Base-by-base conservation (phyloP, 768 basidiomycete genomes). In the Pleurotus djamor region DNA sequence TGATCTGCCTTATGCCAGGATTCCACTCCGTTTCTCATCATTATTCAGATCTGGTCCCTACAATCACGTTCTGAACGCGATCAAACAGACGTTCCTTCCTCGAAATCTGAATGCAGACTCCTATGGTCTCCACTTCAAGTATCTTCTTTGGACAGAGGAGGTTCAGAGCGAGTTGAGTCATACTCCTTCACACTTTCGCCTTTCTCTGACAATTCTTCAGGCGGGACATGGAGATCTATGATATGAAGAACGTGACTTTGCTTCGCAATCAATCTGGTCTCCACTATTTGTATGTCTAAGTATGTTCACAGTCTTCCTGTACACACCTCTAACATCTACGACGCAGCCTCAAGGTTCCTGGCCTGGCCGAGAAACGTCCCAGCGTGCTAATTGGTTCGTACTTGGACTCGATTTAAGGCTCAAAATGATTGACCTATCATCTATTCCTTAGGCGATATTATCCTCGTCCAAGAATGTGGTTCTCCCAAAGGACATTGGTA, bases 351-450 rank as follows among this genome's bases (percentile, higher is more conserved):
- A 58, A 70, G 35, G 83, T 88, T 7, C 74, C 81, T 35, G 85
- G 84, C 4, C 71, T 86, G 1, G 83, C 81, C 2, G 83, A 86
- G 68, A 81, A 81, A 51, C 74, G 85, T 3, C 85, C 85, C 0
- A 83, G 81, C 17, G 82, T 87, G 13, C 73, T 85, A 14, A 75
- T 84, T 14, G 85, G 52, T 52, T n/a, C 13, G 52, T 52, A 9
- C 14, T 16, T 52, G 33, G 14, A 13, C 49, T 51, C 33, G n/a
- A 0, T 33, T 8, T 51, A 14, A 5, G 34, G 28, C 10, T 51
- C n/a, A n/a, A n/a, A 8, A 8, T 14, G 17, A 8, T 32, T 2
- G 28, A 14, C 34, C 21, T 28, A 51, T 9, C 34, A 3, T 10
- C 5, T n/a, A n/a, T 32, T 28, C 28, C 28, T 2, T 36, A 52